Percentiles rank a stretch among this genome's conserved stretches.
These are phyloP conservation scores for Tetrapisispora namnaoensis DNA, from an alignment of 805 yeast genomes.

Conservation along the genomic window DNA sequence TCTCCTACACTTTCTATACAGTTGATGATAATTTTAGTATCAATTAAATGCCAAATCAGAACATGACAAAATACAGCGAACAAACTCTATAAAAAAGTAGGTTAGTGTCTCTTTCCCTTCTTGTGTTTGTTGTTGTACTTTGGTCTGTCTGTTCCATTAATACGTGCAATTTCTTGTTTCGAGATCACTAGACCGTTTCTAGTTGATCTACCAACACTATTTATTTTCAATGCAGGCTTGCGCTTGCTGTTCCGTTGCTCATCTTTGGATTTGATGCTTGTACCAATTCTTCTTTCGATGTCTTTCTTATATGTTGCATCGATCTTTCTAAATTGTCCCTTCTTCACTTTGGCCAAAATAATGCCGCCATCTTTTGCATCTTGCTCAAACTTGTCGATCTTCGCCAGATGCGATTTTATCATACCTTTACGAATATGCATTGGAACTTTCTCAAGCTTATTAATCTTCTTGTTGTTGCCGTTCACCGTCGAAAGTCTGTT, in stretches of 20 bases:
- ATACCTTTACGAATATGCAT: slow-evolving; percentile 84
- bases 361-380: slow-evolving; percentile 89
- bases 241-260: slow-evolving; percentile 36
- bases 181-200: slow-evolving; percentile 69
- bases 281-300: slow-evolving; percentile 34
- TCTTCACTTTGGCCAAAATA: slow-evolving; percentile 59
- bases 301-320: slow-evolving; percentile 37
- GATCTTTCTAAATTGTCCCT: slow-evolving; percentile 54
- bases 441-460: slow-evolving; percentile 67
- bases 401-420: slow-evolving; percentile 44
- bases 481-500: slow-evolving; percentile 38
- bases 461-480: slow-evolving; percentile 30
- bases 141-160: slow-evolving; percentile 6
- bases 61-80: too few relatives aligned
- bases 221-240: slow-evolving; percentile 71
- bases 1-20: too few relatives aligned
- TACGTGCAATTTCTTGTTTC: slow-evolving; percentile 46
- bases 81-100: neutral
- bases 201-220: slow-evolving; percentile 67
- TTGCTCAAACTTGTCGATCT: slow-evolving; percentile 49
- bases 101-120: slow-evolving; percentile 1
- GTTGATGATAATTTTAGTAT: too few relatives aligned
- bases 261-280: slow-evolving; percentile 42
- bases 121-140: slow-evolving; percentile 5
- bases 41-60: too few relatives aligned